Evolutionary conservation across 1,284 basidiomycete species (phyloP).

Genomic region (Ustilago lituana): DNA sequence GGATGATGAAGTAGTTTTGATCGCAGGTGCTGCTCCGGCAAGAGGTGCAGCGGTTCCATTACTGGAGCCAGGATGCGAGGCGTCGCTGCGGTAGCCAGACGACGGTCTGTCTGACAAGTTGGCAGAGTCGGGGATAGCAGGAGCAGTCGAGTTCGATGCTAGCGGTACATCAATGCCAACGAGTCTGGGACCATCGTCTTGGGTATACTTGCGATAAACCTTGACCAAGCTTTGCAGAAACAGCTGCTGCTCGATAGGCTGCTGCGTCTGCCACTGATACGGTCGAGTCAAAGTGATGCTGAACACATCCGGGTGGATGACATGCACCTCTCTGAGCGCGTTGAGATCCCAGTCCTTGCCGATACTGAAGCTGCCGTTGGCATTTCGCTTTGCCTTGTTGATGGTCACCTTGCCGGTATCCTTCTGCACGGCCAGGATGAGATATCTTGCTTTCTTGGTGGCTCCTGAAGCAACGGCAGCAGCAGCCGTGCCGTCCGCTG

Average conservation of each 20-base stretch:
- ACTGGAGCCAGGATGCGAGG: conserved; percentile 18
- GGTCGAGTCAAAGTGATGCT: conserved; percentile 57
- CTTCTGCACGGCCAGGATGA: conserved; percentile 58
- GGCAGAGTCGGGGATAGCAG: conserved; percentile 24
- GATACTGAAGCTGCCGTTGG: conserved; percentile 92
- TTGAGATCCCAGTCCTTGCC: conserved; percentile 94
- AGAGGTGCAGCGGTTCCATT: conserved; percentile 13
- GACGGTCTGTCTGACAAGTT: conserved; percentile 23
- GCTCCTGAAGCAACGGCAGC: not conserved
- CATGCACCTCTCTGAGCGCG: conserved; percentile 82
- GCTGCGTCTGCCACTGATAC: conserved; percentile 64
- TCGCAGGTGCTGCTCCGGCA: not conserved
- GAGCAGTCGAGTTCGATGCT: conserved; percentile 3
- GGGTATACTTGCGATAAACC: conserved; percentile 58
- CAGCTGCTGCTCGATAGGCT: conserved; percentile 53
- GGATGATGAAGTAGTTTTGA: conserved; percentile 4
- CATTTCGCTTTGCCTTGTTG: conserved; percentile 94
- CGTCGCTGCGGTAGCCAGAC: conserved; percentile 22
- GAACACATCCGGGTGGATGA: conserved; percentile 69
- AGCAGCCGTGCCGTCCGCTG: conserved; percentile 2
- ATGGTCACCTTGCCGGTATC: conserved; percentile 59
- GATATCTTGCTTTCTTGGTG: conserved; percentile 61
- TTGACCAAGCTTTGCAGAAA: conserved; percentile 58
- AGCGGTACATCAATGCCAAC: conserved; percentile 46
- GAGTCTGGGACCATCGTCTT: conserved; percentile 43